These are phyloP conservation scores for Suillus luteus DNA, from an alignment of 768 basidiomycete genomes.

Conservation along the genomic window DNA sequence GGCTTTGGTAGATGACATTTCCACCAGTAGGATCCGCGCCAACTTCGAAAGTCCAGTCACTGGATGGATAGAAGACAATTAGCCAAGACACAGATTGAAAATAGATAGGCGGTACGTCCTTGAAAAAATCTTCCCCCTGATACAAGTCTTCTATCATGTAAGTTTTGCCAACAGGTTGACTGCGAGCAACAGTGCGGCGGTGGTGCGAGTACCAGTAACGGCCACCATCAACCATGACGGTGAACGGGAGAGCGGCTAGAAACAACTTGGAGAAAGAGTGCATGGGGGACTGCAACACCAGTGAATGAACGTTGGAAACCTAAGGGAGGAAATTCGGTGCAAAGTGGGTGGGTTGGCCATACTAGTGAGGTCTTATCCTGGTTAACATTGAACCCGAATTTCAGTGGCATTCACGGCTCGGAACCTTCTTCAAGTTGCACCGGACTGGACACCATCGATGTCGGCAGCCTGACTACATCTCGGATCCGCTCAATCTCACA, in stretches of 20 bases:
- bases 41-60: conserved; percentile 69
- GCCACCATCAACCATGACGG: conserved; percentile 40
- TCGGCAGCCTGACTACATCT: neutral
- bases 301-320: neutral
- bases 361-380: neutral
- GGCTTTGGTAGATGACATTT: conserved; percentile 58
- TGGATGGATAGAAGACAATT: conserved; percentile 29
- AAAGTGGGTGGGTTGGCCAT: neutral
- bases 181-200: conserved; percentile 23
- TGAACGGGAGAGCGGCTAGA: conserved; percentile 33
- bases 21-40: conserved; percentile 70
- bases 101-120: conserved; percentile 41
- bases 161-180: conserved; percentile 23
- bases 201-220: conserved; percentile 30
- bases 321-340: neutral
- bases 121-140: conserved; percentile 58
- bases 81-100: neutral
- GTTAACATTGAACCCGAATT: neutral
- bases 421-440: neutral
- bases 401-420: neutral
- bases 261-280: conserved; percentile 33
- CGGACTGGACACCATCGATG: neutral
- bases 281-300: conserved; percentile 25
- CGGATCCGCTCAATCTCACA: too few species aligned
- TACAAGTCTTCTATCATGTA: conserved; percentile 43